Base-by-base conservation (phyloP, 495 filamentous ascomycete genomes). In the Tetracladium setigerum region DNA sequence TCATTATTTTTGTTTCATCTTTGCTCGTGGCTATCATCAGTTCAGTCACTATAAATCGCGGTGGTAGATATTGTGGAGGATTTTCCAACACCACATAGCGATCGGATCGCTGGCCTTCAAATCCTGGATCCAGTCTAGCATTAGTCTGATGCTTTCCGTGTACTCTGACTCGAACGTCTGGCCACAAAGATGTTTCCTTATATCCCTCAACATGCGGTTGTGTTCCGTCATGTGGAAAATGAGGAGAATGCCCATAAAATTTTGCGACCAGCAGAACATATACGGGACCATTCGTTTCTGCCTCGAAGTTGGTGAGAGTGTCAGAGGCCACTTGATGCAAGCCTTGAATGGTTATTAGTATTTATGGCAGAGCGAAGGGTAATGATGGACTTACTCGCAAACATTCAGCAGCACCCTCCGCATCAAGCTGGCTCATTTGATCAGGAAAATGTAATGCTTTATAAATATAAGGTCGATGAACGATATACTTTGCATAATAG, bases 391-490 rank as follows among this genome's bases (percentile, higher is more conserved):
- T 36, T 49, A 57, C 57, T 32, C 67, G 66, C 13, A 82, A 64
- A 45, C 77, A 80, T 42, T 72, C 66, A 14, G 69, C 72, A 16
- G 65, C 69, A 37, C 69, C 73, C 13, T 68, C 52, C 6, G 66
- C 65, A 56, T 82, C 78, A 22, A 74, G 70, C 15, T 68, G 56
- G 7, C 67, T 74, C 62, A 79, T 67, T 40, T 67, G 56, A 33
- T 78, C 67, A 1, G 77, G 72, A 49, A 69, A 69, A 56, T 80
- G 76, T 24, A 82, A 58, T 1, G 74, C 77, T 53, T 82, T 82
- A 68, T 78, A 82, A 32, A 81, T 52, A 49, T 77, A 82, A 10
- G 78, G 76, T 12, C 74, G 68, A 51, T 79, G 68, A 46, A 79
- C 68, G 41, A 81, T 65, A 59, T 74, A 79, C 38, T 74, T 73